phyloP scores from a whole-genome alignment of 345 rosid genomes.

The Brassica incana region DNA sequence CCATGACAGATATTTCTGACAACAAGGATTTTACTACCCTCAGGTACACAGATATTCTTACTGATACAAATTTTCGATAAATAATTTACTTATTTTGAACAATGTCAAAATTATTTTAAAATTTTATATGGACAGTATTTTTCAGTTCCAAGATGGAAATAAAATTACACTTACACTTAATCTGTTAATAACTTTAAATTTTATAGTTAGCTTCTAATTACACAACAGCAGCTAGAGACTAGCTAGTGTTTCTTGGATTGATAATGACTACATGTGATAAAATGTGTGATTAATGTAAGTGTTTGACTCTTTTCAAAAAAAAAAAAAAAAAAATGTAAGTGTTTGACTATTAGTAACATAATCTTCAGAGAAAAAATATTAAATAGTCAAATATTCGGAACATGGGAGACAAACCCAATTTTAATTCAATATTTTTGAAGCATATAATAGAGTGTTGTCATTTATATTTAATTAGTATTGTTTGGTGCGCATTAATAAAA shows the following conservation, averaged over 20 bases:
- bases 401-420: constrained; percentile 30
- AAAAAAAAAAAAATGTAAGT: no score
- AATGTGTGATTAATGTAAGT: background rate
- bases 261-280: background rate
- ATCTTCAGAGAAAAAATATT: background rate
- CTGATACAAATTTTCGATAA: background rate
- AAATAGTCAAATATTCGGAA: constrained; percentile 14
- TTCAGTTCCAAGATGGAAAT: background rate
- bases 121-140: background rate
- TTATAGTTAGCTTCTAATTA: background rate
- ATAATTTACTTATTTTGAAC: background rate
- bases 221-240: constrained; percentile 5
- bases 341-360: constrained; percentile 23
- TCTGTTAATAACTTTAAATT: background rate
- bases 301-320: no score
- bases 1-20: constrained; percentile 63
- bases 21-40: constrained; percentile 43
- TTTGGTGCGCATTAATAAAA: background rate
- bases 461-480: background rate
- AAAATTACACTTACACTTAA: background rate
- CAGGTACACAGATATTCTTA: constrained; percentile 42
- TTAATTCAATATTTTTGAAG: constrained; percentile 8
- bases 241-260: background rate
- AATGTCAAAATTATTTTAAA: background rate
- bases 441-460: constrained; percentile 22